These are phyloP conservation scores for Paraphaeosphaeria minitans DNA, from an alignment of 2,329 filamentous ascomycete genomes.

Conservation along the genomic window DNA sequence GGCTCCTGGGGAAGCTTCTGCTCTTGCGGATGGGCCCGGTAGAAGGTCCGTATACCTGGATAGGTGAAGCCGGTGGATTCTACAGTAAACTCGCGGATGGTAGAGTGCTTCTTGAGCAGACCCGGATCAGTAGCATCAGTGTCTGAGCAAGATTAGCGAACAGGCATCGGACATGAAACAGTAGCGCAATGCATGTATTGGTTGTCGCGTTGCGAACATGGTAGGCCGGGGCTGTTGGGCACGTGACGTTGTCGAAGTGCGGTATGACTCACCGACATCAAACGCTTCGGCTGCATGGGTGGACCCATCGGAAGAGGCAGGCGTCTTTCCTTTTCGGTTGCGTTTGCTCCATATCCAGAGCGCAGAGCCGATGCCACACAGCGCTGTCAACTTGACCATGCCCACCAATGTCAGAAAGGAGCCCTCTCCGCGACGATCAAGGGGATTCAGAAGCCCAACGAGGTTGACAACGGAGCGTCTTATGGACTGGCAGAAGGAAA, in stretches of 20 bases:
- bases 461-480: conserved; percentile 28
- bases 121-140: conserved; percentile 70
- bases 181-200: neutral
- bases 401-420: conserved; percentile 37
- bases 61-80: conserved; percentile 68
- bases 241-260: conserved; percentile 15
- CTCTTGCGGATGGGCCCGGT: conserved; percentile 79
- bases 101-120: conserved; percentile 78
- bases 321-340: conserved; percentile 22
- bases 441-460: conserved; percentile 29
- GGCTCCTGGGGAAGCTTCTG: conserved; percentile 77
- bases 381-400: conserved; percentile 46
- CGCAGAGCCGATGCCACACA: conserved; percentile 45
- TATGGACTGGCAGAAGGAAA: conserved; percentile 33
- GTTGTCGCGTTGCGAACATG: neutral
- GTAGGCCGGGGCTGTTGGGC: neutral
- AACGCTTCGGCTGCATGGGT: conserved; percentile 28
- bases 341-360: conserved; percentile 41
- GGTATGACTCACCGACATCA: conserved; percentile 30
- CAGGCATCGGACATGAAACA: neutral
- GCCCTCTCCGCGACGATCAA: conserved; percentile 26
- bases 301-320: conserved; percentile 22
- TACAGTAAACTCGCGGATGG: conserved; percentile 74
- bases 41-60: conserved; percentile 79
- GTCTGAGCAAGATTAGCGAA: conserved; percentile 33